Evolutionary conservation across 345 rosid genomes (phyloP).

Genomic region (Mangifera indica): DNA sequence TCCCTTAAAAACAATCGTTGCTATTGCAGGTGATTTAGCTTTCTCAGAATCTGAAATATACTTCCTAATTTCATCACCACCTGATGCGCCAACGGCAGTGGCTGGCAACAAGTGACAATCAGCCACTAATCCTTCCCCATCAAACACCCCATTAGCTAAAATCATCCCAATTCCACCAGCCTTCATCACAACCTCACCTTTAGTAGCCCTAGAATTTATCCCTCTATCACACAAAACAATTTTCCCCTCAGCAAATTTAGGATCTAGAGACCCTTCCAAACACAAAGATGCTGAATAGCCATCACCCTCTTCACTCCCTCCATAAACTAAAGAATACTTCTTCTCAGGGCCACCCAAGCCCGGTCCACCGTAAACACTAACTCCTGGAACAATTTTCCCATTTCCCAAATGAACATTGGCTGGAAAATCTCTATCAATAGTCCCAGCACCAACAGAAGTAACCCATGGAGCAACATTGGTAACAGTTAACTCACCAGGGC

Average conservation of each 20-base stretch:
- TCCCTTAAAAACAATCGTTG: slow-evolving; percentile 79
- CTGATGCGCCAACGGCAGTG: slow-evolving; percentile 64
- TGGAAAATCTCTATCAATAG: slow-evolving; percentile 77
- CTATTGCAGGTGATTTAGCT: slow-evolving; percentile 49
- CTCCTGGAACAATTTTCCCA: slow-evolving; percentile 58
- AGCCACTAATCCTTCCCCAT: slow-evolving; percentile 88
- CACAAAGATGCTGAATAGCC: slow-evolving; percentile 79
- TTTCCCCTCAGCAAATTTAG: slow-evolving; percentile 56
- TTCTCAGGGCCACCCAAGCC: slow-evolving; percentile 42
- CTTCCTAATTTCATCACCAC: slow-evolving; percentile 64
- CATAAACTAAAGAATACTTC: slow-evolving; percentile 73
- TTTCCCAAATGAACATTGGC: slow-evolving; percentile 79
- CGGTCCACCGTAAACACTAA: slow-evolving; percentile 67
- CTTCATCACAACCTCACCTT: slow-evolving; percentile 75
- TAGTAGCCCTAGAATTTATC: slow-evolving; percentile 77
- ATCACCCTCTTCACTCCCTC: slow-evolving; percentile 63
- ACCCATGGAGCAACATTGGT: slow-evolving; percentile 91
- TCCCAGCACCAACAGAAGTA: slow-evolving; percentile 81
- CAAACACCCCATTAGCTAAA: slow-evolving; percentile 80
- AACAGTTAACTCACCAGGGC: slow-evolving; percentile 80
- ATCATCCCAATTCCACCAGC: slow-evolving; percentile 93
- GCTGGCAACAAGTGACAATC: slow-evolving; percentile 92
- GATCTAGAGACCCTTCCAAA: slow-evolving; percentile 76
- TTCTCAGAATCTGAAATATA: slow-evolving; percentile 49
- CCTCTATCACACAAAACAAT: slow-evolving; percentile 87